A percentile compares a stretch with the other conserved stretches of the same genome.
phyloP scores from a whole-genome alignment of 2,329 filamentous ascomycete species.

The Xylogone sp. region DNA sequence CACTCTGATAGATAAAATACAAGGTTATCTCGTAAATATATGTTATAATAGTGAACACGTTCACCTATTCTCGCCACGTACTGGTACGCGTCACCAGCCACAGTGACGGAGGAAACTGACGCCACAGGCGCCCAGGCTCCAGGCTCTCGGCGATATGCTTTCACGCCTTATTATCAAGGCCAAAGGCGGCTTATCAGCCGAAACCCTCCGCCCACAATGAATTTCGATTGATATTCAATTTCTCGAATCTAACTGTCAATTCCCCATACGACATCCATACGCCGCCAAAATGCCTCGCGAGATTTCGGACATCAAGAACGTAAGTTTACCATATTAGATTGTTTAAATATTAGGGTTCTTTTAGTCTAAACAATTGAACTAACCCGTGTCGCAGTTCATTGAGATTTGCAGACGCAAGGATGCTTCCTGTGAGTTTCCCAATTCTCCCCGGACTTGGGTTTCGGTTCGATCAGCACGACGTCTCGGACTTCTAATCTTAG shows the following conservation, averaged over 20 bases:
- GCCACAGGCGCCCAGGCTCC: no score
- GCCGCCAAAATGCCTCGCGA: constrained; percentile 92
- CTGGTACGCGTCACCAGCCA: neutral
- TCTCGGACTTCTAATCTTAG: no score
- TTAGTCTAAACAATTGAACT: neutral
- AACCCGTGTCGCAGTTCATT: constrained; percentile 72
- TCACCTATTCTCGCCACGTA: neutral
- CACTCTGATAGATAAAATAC: no score
- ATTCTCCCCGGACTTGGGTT: neutral
- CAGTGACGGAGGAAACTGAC: neutral
- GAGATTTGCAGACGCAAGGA: constrained; percentile 99
- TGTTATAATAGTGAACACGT: neutral
- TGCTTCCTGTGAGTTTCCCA: constrained; percentile 82
- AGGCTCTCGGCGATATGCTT: no score
- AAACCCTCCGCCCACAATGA: neutral
- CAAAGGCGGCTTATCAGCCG: neutral
- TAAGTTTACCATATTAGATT: constrained; percentile 30
- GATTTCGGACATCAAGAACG: constrained; percentile 96
- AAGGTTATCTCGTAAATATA: neutral
- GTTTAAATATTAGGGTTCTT: neutral
- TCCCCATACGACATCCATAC: constrained; percentile 15
- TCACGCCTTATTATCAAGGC: neutral
- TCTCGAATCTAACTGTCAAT: constrained; percentile 8
- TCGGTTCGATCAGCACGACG: no score
- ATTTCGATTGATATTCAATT: neutral